Conservation (phyloP, 164 flowering plant genomes). For the Taxillus chinensis region DNA sequence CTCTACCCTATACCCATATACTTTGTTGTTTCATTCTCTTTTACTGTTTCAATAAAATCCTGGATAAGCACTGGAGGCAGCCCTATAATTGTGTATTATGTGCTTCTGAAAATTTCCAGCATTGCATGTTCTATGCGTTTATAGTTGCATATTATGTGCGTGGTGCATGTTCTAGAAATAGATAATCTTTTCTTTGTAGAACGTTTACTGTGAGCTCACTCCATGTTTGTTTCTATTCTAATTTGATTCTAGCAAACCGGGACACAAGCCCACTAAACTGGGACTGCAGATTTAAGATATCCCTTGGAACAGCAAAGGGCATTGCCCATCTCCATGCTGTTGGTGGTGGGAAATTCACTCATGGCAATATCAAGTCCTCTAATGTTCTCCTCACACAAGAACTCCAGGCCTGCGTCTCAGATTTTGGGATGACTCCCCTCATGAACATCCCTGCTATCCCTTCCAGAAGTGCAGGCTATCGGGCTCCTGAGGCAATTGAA, state of each 20-base stretch:
- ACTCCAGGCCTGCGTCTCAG: slow-evolving; percentile 37
- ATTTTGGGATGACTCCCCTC: slow-evolving; percentile 43
- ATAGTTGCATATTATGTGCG: too few relatives aligned
- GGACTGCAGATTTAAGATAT: slow-evolving; percentile 51
- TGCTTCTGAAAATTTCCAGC: too few relatives aligned
- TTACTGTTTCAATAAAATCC: not conserved
- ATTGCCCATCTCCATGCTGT: slow-evolving; percentile 49
- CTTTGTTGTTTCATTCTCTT: not conserved
- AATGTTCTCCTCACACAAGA: slow-evolving; percentile 47
- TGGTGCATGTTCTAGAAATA: too few relatives aligned
- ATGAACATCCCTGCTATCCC: slow-evolving; percentile 28
- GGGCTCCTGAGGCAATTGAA: slow-evolving; percentile 55
- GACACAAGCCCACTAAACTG: slow-evolving; percentile 42
- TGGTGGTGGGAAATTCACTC: slow-evolving; percentile 32
- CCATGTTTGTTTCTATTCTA: not conserved
- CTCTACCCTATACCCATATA: slow-evolving; percentile 1
- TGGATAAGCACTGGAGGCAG: too few relatives aligned
- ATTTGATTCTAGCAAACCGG: slow-evolving; percentile 24
- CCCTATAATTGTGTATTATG: too few relatives aligned
- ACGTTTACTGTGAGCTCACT: too few relatives aligned
- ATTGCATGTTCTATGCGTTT: too few relatives aligned
- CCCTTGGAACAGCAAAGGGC: slow-evolving; percentile 52
- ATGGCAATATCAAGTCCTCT: slow-evolving; percentile 73
- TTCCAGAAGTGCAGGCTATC: slow-evolving; percentile 37
- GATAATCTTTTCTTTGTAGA: too few relatives aligned